Conservation (phyloP, 2,329 filamentous ascomycete genomes). For the Scytalidium lignicola region DNA sequence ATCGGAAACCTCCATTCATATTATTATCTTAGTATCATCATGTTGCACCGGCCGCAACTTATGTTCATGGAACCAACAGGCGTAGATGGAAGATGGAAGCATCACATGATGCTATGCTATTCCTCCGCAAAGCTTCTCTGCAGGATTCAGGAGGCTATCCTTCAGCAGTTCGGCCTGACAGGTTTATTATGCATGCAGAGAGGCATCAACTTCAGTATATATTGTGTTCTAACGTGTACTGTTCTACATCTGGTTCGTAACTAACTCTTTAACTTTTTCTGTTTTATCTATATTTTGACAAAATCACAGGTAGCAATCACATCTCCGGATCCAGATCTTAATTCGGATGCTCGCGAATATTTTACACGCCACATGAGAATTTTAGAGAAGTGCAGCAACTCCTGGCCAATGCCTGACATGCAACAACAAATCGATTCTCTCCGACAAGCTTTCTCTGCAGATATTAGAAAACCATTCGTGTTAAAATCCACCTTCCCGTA, state of each 20-base stretch:
- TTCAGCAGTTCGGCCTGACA: conserved; percentile 69
- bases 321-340: conserved; percentile 85
- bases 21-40: conserved; percentile 77
- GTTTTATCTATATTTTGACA: background rate
- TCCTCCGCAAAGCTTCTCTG: conserved; percentile 80
- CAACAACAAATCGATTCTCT: conserved; percentile 85
- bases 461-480: conserved; percentile 79
- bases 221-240: conserved; percentile 82
- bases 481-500: conserved; percentile 85
- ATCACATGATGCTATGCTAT: conserved; percentile 83
- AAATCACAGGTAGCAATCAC: conserved; percentile 73
- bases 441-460: conserved; percentile 84
- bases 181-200: conserved; percentile 89
- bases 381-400: conserved; percentile 74
- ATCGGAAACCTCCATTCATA: conserved; percentile 87
- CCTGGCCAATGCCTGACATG: conserved; percentile 86
- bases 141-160: conserved; percentile 76
- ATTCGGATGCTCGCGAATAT: conserved; percentile 77
- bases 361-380: conserved; percentile 94
- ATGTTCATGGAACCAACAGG: conserved; percentile 68
- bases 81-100: conserved; percentile 74
- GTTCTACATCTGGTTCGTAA: conserved; percentile 82
- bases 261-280: conserved; percentile 5
- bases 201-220: conserved; percentile 94
- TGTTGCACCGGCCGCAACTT: conserved; percentile 83